Percentiles rank a stretch among this genome's conserved stretches.
Conservation (phyloP, 164 flowering plant species). For the Berberis thunbergii region DNA sequence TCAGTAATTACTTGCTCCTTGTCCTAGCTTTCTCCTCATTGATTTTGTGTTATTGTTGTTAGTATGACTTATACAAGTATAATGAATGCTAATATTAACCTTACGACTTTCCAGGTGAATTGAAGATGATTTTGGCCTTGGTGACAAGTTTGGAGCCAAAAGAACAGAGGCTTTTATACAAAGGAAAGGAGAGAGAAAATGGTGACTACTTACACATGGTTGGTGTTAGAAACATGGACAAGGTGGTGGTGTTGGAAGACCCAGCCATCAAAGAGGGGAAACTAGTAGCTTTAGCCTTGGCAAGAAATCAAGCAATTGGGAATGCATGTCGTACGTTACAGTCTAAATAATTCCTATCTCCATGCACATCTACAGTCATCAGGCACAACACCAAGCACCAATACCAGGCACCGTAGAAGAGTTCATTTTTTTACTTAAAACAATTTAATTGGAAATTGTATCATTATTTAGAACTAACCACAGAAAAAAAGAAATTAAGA, state of each 20-base stretch:
- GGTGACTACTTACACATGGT: conserved; percentile 69
- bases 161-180: conserved; percentile 65
- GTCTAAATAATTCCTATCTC: no score
- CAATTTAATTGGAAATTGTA: no score
- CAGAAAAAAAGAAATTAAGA: no score
- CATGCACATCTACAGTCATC: no score
- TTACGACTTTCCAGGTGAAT: conserved; percentile 33
- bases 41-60: background rate
- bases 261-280: conserved; percentile 62
- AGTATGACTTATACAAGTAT: no score
- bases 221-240: conserved; percentile 71
- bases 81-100: no score
- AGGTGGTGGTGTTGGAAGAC: conserved; percentile 57
- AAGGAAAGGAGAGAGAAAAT: conserved; percentile 78
- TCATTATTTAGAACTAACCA: no score
- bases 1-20: conserved; percentile 37
- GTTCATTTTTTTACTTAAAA: no score
- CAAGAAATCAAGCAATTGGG: background rate
- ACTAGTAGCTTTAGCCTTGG: conserved; percentile 14
- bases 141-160: conserved; percentile 51
- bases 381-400: no score
- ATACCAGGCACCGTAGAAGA: no score
- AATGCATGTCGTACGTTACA: no score
- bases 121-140: conserved; percentile 55
- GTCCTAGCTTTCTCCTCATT: background rate